Base-by-base conservation (phyloP, 2,329 filamentous ascomycete species). In the Calonectria ilicicola region DNA sequence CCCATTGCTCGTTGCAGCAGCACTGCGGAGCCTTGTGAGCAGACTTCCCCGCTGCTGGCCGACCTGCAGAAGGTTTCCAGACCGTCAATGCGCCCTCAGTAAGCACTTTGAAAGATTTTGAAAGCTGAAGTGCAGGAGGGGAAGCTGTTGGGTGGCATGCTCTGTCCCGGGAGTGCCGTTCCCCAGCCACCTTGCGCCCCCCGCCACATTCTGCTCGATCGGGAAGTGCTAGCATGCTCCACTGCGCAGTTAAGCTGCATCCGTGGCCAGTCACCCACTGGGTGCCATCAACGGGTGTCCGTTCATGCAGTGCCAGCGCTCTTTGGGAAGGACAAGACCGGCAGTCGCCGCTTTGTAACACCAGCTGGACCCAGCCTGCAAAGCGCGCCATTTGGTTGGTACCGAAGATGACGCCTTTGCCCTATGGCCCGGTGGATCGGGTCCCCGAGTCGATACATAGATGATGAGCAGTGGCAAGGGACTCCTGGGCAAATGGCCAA, bases 291-390 rank as follows among this genome's bases (percentile, higher is more conserved):
- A 56, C 46, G 63, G 35, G 23, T 58, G 35, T 51, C 69, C 46
- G 69, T 72, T 72, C 69, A 72, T 68, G 69, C 69, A 68, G 29
- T 60, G 56, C 38, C 58, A 42, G 19, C n/a, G 58, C 17, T 14
- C 38, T 26, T 62, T 29, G 44, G 47, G 46, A 69, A 26, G 23
- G 47, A 19, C 47, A 56, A 56, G 46, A 10, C 42, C n/a, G 21
- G 42, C 65, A 6, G 21, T 38, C 53, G 32, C 53, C 32, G 14
- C 15, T 23, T 5, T 15, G 53, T 19, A 40, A 10, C 53, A 60
- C 53, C 40, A 46, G 65, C 65, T 66, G 64, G 51, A 10, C n/a
- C 49, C 51, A 23, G 38, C 26, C 51, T 67, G 65, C 14, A 17
- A 14, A 47, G 44, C 63, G 17, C 23, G 56, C 44, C 27, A 35